Evolutionary conservation across 306 rosid species (phyloP).

Genomic region (Mucuna pruriens): DNA sequence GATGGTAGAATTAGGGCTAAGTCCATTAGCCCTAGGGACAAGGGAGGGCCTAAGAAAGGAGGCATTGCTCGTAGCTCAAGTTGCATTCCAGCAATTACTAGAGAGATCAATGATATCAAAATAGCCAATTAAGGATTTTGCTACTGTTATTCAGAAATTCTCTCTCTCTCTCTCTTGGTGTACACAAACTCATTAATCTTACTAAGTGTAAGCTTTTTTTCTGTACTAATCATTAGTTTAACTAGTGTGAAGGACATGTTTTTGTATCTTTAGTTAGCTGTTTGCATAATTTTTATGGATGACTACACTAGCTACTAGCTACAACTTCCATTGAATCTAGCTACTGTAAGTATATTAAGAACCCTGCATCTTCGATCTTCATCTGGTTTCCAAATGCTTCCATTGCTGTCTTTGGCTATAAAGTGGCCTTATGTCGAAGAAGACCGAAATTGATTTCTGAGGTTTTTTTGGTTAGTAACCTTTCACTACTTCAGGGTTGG

Average conservation of each 20-base stretch:
- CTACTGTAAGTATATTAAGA: not conserved
- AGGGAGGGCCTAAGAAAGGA: slow-evolving; percentile 58
- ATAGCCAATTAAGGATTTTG: too few relatives aligned
- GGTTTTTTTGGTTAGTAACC: slow-evolving; percentile 29
- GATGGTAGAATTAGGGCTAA: slow-evolving; percentile 73
- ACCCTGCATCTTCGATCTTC: not conserved
- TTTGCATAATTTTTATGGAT: not conserved
- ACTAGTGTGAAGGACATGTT: slow-evolving; percentile 9
- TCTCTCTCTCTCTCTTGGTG: too few relatives aligned
- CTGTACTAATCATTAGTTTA: not conserved
- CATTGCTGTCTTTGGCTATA: slow-evolving; percentile 1
- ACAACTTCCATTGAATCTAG: not conserved
- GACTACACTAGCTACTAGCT: not conserved
- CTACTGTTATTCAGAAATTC: too few relatives aligned
- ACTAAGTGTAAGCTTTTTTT: not conserved
- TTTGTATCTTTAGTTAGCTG: slow-evolving; percentile 9
- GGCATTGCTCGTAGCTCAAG: slow-evolving; percentile 85
- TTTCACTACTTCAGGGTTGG: not conserved
- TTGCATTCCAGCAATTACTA: slow-evolving; percentile 85
- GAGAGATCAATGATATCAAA: slow-evolving; percentile 65
- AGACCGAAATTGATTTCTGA: slow-evolving; percentile 5
- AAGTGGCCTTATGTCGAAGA: not conserved
- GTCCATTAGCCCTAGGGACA: slow-evolving; percentile 85
- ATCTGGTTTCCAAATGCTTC: slow-evolving; percentile 11
- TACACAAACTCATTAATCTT: too few relatives aligned